Percentiles rank a stretch among this genome's conserved stretches.
phyloP scores from a whole-genome alignment of 805 yeast species.

The Teunomyces lycoperdinae region DNA sequence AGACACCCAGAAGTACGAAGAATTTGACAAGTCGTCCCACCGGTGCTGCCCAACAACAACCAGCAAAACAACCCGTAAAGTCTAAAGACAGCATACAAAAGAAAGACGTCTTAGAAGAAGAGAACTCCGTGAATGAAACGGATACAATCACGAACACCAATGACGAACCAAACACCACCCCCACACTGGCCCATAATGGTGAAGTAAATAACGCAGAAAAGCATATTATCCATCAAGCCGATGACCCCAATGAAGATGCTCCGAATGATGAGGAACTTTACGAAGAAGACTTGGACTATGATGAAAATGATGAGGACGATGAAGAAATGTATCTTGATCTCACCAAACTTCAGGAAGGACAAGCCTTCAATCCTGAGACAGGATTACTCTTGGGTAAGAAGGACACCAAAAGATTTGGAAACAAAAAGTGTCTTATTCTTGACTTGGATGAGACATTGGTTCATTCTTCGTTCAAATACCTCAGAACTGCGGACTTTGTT shows the following conservation, averaged over 20 bases:
- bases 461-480: constrained; percentile 89
- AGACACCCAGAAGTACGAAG: background rate
- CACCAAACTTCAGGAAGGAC: constrained; percentile 68
- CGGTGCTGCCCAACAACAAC: background rate
- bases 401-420: constrained; percentile 42
- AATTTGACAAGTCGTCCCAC: background rate
- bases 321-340: constrained; percentile 48
- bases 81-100: constrained; percentile 11
- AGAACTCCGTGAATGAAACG: constrained; percentile 38
- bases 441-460: constrained; percentile 96
- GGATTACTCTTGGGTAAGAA: constrained; percentile 66
- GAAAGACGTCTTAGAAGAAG: constrained; percentile 33
- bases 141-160: constrained; percentile 41
- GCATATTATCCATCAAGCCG: background rate
- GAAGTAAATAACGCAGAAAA: background rate
- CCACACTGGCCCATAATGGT: constrained; percentile 5
- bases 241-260: background rate
- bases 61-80: constrained; percentile 4
- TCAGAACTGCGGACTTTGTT: constrained; percentile 92
- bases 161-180: constrained; percentile 23
- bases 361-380: constrained; percentile 57
- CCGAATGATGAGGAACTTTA: background rate
- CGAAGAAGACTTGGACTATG: constrained; percentile 4
- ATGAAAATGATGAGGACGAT: constrained; percentile 22
- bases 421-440: constrained; percentile 81